Base-by-base conservation (phyloP, 1,284 basidiomycete species). In the Ustilago lituana region DNA sequence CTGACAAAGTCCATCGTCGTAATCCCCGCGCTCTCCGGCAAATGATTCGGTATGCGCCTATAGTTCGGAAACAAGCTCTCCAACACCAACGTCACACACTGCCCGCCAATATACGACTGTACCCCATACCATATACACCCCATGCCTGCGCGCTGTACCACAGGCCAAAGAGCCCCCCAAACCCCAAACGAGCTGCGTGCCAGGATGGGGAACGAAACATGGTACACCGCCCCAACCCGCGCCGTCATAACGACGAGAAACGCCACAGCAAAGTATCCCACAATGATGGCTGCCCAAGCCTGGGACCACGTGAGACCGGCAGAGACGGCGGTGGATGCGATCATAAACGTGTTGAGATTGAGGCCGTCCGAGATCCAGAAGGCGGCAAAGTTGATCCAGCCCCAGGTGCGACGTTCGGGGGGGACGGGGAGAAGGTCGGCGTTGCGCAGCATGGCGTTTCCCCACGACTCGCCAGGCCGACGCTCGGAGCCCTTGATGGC, bases 131-230 rank as follows among this genome's bases (percentile, higher is more conserved):
- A 81, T 49, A 90, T 53, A 86, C 89, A 89, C 17, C 89, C 88
- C 88, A 91, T 92, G 7, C 85, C 89, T 31, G 88, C 89, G 22
- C 91, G 86, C 82, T 82, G 72, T 82, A 93, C 89, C 1, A 90
- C 87, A 55, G 90, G 89, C 92, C 92, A 92, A 38, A 92, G 80
- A 46, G 88, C 89, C 12, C 91, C 91, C 84, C 88, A 91, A n/a
- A 92, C 80, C 14, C 92, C 92, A 78, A 93, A 93, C 52, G 74
- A 62, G 22, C 82, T 88, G 31, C 90, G 86, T 22, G 87, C 86
- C 17, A 92, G 89, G 26, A 91, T 88, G 1, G 91, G 91, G 82
- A 93, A 94, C 8, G 88, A 90, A 74, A 92, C 83, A 39, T 82
- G 72, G 50, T 80, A 80, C 8, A 75, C 51, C 17, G 84, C 82